These are phyloP conservation scores for Dichotomocladium elegans DNA, from an alignment of 371 early-diverging fungal genomes.

Conservation along the genomic window DNA sequence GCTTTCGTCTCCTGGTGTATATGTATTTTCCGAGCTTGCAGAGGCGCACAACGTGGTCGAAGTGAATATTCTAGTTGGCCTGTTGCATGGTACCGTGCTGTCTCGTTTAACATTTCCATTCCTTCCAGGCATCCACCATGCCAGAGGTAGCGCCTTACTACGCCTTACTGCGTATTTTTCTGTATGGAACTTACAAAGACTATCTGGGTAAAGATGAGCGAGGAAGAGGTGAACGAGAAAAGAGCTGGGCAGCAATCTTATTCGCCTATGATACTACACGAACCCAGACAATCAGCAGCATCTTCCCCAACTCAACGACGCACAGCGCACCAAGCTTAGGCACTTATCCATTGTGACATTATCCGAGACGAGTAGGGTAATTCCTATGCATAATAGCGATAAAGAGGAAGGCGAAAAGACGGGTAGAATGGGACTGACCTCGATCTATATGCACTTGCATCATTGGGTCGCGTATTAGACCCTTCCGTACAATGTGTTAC, in stretches of 20 bases:
- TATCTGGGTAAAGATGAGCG: constrained; percentile 60
- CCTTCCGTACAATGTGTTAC: constrained; percentile 60
- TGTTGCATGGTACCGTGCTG: no score
- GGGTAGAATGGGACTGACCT: not conserved
- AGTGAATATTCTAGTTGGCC: no score
- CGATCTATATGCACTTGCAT: not conserved
- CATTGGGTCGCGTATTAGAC: constrained; percentile 40
- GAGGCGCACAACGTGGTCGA: constrained; percentile 68
- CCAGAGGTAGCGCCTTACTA: constrained; percentile 61
- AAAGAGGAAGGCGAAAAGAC: not conserved
- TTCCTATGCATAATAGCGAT: constrained; percentile 9
- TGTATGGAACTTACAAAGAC: constrained; percentile 77
- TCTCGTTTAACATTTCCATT: not conserved
- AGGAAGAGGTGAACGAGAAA: not conserved
- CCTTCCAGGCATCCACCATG: constrained; percentile 52
- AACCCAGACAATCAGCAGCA: constrained; percentile 28
- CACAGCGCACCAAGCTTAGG: constrained; percentile 68
- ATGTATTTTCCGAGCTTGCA: constrained; percentile 78
- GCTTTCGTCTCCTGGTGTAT: constrained; percentile 70
- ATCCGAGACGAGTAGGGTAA: constrained; percentile 60
- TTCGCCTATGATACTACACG: no score
- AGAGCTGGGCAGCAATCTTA: constrained; percentile 32
- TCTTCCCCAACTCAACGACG: constrained; percentile 59
- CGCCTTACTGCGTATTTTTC: constrained; percentile 63
- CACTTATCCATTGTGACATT: constrained; percentile 76